Evolutionary conservation across 2,329 filamentous ascomycete species (phyloP), one percentile per base, ranked within the genome.

Genomic region (Colletotrichum shisoi): DNA sequence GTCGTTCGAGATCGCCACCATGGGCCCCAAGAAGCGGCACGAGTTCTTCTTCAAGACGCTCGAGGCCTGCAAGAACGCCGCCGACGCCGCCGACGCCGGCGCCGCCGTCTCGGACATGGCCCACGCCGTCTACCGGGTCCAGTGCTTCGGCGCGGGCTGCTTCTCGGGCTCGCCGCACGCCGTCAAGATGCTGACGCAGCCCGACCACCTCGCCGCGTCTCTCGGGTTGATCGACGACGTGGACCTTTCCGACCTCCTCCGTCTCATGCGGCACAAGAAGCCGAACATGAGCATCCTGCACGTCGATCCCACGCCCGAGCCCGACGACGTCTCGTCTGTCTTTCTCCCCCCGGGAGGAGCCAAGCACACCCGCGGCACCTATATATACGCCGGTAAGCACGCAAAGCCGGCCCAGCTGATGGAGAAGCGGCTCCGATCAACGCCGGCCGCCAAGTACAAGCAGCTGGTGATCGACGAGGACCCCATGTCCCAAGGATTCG

Each of bases 391-490:
- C 0, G 73, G 75, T 15, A 63, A 73, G 49, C 72, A 71, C 5
- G 31, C 71, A 1, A 56, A 68, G 2, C 69, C 69, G 40, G 60
- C 70, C 5, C 58, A 63, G 49, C 62, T 15, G 7, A 49, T 68
- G 1, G 6, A 46, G 1, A 46, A 19, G 2, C n/a, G 39, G 2
- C 17, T 57, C 2, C 12, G 15, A n/a, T 42, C 44, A 7, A 11
- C 34, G 4, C 15, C 46, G 2, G 39, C 17, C 17, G 54, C 42
- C 27, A 37, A 24, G 2, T 52, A 60, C 56, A 52, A 31, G 15
- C 27, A 56, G 11, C 39, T 74, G 13, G 72, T 81, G 59, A 67
- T 79, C 19, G 74, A 76, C 15, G 62, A 71, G 12, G 73, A 76
- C 39, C 70, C 72, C 1, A n/a, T 62, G 0, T 56, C 63, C 0